Base-by-base conservation (phyloP, 257 asterid genomes). In the Ajuga chamaepitys region DNA sequence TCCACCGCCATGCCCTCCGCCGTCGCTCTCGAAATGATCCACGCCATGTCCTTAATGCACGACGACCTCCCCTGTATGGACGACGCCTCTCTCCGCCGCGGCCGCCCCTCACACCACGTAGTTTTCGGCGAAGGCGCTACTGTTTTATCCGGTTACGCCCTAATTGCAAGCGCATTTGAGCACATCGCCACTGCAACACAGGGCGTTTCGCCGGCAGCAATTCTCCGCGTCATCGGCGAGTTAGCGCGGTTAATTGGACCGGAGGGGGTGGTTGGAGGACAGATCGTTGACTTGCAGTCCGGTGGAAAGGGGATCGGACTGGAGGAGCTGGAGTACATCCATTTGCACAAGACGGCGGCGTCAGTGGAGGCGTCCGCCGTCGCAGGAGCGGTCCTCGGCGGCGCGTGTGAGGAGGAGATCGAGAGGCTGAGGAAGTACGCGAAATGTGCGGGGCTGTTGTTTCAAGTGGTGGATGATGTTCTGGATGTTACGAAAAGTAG, bases 1-100 rank as follows among this genome's bases (percentile, higher is more conserved):
- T 25, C 58, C 9, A 14, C 30, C 17, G 58, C 58, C 11, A 24
- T 53, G 21, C 59, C 59, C 21, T 28, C 22, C 21, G 40, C 59
- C 40, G 37, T 8, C 40, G 59, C 59, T 10, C 59, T 53, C 7
- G 59, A 53, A 21, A 53, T 53, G 59, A 53, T 53, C 22, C 59
- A 53, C 59, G 59, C 59, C 38, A 53, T 25, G 59, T 25, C 59
- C 26, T 21, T 53, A 4, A 53, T 53, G 59, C 59, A 53, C 59
- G 59, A 53, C 40, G 59, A 53, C 40, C 59, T 53, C 40, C 58
- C 59, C 59, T 53, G 40, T 25, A 53, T 53, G 59, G 59, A 53
- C 59, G 7, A 53, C 59, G 59, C 25, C 59, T 5, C 13, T 7
- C 37, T 53, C 59, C 59, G 59, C 20, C 40, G 59, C 40, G 59